Conservation (phyloP, 106 monocot genomes). For the Cymbidium sinense region DNA sequence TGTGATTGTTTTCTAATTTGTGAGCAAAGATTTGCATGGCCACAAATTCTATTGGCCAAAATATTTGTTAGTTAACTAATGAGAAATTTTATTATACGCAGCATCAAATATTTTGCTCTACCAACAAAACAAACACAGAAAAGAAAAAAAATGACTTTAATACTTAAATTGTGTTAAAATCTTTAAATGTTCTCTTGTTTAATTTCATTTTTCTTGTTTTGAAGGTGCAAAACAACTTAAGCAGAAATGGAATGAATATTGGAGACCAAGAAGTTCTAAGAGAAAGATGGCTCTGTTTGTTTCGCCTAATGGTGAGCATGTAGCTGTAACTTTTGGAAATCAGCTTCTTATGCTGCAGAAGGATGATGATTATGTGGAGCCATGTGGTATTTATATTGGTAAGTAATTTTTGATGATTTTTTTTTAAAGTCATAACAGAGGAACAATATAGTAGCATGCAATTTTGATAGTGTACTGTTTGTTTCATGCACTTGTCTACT, state of each 20-base stretch:
- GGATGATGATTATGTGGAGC: slow-evolving; percentile 54
- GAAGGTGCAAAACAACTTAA: slow-evolving; percentile 54
- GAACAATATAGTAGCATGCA: not conserved
- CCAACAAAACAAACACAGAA: not conserved
- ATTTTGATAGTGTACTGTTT: not conserved
- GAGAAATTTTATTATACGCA: not conserved
- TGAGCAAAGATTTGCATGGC: not conserved
- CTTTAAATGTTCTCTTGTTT: not conserved
- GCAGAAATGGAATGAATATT: slow-evolving; percentile 52
- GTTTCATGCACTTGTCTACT: not conserved
- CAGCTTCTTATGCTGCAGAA: slow-evolving; percentile 49
- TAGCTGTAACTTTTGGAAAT: slow-evolving; percentile 43
- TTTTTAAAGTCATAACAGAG: not conserved
- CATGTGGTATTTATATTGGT: slow-evolving; percentile 61
- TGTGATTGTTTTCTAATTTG: not conserved
- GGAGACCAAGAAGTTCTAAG: slow-evolving; percentile 13
- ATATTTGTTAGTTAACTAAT: not conserved
- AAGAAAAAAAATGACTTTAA: not conserved
- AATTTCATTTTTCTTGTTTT: not conserved
- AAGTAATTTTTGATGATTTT: too few species aligned
- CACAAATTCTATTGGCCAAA: not conserved
- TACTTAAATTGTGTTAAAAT: not conserved
- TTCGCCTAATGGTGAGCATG: slow-evolving; percentile 50
- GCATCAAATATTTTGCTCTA: not conserved
- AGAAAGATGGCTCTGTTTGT: slow-evolving; percentile 46